Percentiles rank a stretch among this genome's conserved stretches.
These are phyloP conservation scores for Mycena alexandri DNA, from an alignment of 768 basidiomycete species.

Conservation along the genomic window DNA sequence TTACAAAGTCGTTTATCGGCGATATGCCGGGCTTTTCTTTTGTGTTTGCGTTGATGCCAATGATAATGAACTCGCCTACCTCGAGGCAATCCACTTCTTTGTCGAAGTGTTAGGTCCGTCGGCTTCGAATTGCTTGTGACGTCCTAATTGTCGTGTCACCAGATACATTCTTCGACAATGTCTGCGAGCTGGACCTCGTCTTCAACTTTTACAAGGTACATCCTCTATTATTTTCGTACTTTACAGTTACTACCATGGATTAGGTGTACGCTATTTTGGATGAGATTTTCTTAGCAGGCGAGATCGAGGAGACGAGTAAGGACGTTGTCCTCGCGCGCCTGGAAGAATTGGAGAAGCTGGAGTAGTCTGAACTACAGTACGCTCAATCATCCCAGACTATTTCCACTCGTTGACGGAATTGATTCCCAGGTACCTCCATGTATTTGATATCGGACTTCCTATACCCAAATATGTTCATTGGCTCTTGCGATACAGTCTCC, in stretches of 20 bases:
- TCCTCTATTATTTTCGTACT: too few species aligned
- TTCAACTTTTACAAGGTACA: slow-evolving; percentile 98
- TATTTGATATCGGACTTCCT: too few species aligned
- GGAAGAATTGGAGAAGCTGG: slow-evolving; percentile 94
- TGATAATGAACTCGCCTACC: slow-evolving; percentile 97
- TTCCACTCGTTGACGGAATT: too few species aligned
- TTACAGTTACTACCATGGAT: too few species aligned
- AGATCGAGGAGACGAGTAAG: slow-evolving; percentile 98
- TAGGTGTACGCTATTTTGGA: slow-evolving; percentile 99
- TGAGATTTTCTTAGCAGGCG: slow-evolving; percentile 97
- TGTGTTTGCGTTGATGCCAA: slow-evolving; percentile 98
- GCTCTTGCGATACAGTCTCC: too few species aligned
- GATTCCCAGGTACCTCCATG: too few species aligned
- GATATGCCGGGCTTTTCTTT: slow-evolving; percentile 98
- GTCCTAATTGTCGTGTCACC: slow-evolving; percentile 8
- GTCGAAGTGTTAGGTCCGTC: slow-evolving; percentile 94
- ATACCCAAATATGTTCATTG: too few species aligned
- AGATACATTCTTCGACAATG: slow-evolving; percentile 99
- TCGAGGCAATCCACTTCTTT: slow-evolving; percentile 98
- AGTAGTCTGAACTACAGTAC: slow-evolving; percentile 56
- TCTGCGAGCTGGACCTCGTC: slow-evolving; percentile 97
- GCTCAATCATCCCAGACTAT: too few species aligned
- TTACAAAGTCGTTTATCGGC: slow-evolving; percentile 96
- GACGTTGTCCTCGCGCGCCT: slow-evolving; percentile 92
- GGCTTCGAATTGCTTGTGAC: slow-evolving; percentile 1